These are phyloP conservation scores for Vigna trinervia DNA, from an alignment of 306 rosid species.

Conservation along the genomic window DNA sequence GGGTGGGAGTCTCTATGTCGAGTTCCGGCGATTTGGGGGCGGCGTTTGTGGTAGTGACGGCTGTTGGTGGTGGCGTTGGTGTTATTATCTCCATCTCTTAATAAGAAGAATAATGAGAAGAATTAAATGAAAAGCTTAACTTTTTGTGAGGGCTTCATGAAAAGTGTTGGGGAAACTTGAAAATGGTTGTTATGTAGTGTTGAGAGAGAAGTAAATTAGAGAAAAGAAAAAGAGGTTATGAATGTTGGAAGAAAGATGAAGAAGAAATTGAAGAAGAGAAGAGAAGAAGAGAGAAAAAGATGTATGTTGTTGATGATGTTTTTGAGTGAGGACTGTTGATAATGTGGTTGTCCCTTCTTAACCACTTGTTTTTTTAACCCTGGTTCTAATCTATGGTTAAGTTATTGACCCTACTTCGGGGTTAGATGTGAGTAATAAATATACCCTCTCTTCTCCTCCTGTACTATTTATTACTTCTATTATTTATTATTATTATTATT, in stretches of 20 bases:
- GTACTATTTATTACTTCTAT: slow-evolving; percentile 22
- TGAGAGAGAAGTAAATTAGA: neutral
- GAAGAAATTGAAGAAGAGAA: neutral
- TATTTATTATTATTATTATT: neutral
- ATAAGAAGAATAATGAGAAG: slow-evolving; percentile 39
- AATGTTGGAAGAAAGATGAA: neutral
- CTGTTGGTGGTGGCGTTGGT: slow-evolving; percentile 34
- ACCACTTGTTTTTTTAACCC: slow-evolving; percentile 89
- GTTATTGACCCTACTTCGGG: slow-evolving; percentile 67
- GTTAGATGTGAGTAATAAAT: slow-evolving; percentile 82
- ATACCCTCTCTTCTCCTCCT: slow-evolving; percentile 19
- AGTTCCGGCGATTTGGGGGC: slow-evolving; percentile 71
- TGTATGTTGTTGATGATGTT: too few species aligned
- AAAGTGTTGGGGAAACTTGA: slow-evolving; percentile 1
- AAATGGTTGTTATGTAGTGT: neutral
- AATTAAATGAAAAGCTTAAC: neutral
- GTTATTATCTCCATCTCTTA: slow-evolving; percentile 69
- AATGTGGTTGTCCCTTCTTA: slow-evolving; percentile 88
- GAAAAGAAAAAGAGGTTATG: neutral
- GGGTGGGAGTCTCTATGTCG: slow-evolving; percentile 70
- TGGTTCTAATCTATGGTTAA: slow-evolving; percentile 92
- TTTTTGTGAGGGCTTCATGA: slow-evolving; percentile 37
- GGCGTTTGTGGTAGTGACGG: slow-evolving; percentile 20
- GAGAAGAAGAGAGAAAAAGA: neutral
- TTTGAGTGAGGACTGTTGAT: slow-evolving; percentile 73